These are phyloP conservation scores for Talaromyces funiculosus DNA, from an alignment of 2,329 filamentous ascomycete species.

Conservation along the genomic window DNA sequence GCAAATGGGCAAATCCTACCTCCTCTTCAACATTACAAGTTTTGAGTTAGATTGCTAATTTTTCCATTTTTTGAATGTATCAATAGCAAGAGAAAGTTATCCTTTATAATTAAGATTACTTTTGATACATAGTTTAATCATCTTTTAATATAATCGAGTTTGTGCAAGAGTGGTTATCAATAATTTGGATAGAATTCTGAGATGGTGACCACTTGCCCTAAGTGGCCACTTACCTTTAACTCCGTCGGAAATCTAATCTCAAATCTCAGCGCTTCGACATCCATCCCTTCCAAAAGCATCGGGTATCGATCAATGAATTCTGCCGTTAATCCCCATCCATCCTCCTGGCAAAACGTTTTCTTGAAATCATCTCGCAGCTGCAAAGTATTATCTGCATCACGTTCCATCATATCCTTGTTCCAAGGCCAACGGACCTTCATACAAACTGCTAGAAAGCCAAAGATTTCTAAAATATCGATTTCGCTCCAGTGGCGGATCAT, in stretches of 20 bases:
- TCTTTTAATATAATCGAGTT: too few relatives aligned
- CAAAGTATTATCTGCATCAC: constrained; percentile 19
- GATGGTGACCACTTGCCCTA: too few relatives aligned
- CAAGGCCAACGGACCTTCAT: constrained; percentile 25
- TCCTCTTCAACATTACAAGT: too few relatives aligned
- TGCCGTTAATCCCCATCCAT: constrained; percentile 22
- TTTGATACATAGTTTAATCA: too few relatives aligned
- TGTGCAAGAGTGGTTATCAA: too few relatives aligned
- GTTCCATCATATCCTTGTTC: constrained; percentile 21
- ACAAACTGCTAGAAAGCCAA: constrained; percentile 15
- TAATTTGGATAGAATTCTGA: too few relatives aligned
- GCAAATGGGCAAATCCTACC: too few relatives aligned
- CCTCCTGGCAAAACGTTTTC: constrained; percentile 19
- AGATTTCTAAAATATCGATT: constrained; percentile 10
- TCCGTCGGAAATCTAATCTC: constrained; percentile 6
- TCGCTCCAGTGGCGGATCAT: constrained; percentile 22
- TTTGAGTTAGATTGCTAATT: too few relatives aligned
- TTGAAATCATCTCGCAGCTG: constrained; percentile 17
- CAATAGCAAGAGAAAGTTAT: too few relatives aligned
- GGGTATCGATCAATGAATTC: constrained; percentile 23
- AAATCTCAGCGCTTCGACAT: constrained; percentile 15
- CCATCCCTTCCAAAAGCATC: constrained; percentile 19
- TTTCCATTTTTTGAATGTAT: too few relatives aligned
- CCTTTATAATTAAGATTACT: too few relatives aligned
- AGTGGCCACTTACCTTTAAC: too few relatives aligned